Evolutionary conservation across 108 stramenopile species (phyloP), one percentile per base, ranked within the genome.

Genomic region (Cyclostephanos invisitatus): DNA sequence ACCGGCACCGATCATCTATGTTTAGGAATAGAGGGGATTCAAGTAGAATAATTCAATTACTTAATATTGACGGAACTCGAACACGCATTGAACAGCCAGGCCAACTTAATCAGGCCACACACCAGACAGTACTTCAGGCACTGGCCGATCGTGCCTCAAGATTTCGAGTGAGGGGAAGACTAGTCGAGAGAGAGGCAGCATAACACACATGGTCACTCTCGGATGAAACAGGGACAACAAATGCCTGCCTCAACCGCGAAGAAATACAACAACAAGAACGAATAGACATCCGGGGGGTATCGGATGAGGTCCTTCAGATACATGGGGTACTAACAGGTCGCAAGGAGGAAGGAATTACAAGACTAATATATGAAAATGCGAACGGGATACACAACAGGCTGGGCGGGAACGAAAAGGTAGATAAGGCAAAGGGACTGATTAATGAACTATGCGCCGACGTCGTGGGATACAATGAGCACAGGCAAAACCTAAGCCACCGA

Each of bases 101-200:
- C 36, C 3, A 37, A 50, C 17, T 50, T 4, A 50, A 50, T 50
- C 17, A 20, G 17, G 20, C 49, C 18, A 50, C 17, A 3, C 49
- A 50, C 49, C 49, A 50, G 18, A 20, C 49, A 50, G 49, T 50
- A 50, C 49, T 50, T 4, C 20, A n/a, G 49, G 49, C 49, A 50
- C 10, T 50, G 8, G 49, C 3, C 3, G 3, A 50, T 5, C 3
- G 49, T 3, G 49, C 49, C 3, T 21, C 20, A 21, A 20, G 49
- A 21, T 50, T 20, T 8, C 49, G 49, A 21, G 36, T 37, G 36
- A 7, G 36, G 20, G 49, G 49, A 50, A 50, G 20, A 21, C 18
- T 50, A 4, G 20, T 20, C 8, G 18, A 3, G 49, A 21, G 20
- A 3, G 49, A 50, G 4, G 36, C 36, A 37, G 7, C 36, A 37